Conservation (phyloP, 2,329 filamentous ascomycete species). For the Diaporthe vaccinii region DNA sequence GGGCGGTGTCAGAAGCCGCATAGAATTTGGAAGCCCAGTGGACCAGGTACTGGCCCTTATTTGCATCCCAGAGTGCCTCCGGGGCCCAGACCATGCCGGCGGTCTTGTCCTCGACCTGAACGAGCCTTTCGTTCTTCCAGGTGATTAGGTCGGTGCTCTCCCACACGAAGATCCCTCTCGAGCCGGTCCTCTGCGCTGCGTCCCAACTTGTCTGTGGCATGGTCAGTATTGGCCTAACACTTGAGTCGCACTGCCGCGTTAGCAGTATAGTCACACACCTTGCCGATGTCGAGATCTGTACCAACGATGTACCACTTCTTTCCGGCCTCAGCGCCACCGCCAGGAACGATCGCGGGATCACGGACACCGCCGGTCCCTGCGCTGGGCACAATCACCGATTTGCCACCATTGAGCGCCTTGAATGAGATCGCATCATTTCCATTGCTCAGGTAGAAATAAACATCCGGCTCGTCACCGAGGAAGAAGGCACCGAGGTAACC, state of each 20-base stretch:
- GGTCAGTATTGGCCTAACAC: slow-evolving; percentile 34
- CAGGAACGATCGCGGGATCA: slow-evolving; percentile 63
- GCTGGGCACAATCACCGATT: slow-evolving; percentile 62
- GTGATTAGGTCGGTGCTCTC: slow-evolving; percentile 65
- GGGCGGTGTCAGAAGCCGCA: slow-evolving; percentile 58
- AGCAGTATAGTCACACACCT: slow-evolving; percentile 46
- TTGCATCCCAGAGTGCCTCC: slow-evolving; percentile 65
- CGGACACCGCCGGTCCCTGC: slow-evolving; percentile 66
- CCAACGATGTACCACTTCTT: slow-evolving; percentile 69
- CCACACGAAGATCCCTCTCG: slow-evolving; percentile 67
- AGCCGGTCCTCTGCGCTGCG: slow-evolving; percentile 64
- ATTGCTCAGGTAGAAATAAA: slow-evolving; percentile 68
- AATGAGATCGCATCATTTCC: slow-evolving; percentile 64
- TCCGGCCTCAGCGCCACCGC: slow-evolving; percentile 60
- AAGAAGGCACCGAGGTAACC: slow-evolving; percentile 69
- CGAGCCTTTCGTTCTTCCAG: slow-evolving; percentile 62
- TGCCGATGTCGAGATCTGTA: slow-evolving; percentile 66
- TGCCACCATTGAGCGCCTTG: slow-evolving; percentile 62
- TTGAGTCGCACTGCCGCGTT: too few species aligned
- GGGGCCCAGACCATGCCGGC: slow-evolving; percentile 73
- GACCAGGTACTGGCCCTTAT: slow-evolving; percentile 59
- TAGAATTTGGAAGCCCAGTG: slow-evolving; percentile 66
- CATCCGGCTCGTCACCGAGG: slow-evolving; percentile 64
- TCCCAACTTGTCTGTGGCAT: slow-evolving; percentile 63
- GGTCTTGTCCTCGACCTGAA: slow-evolving; percentile 63